Evolutionary conservation across 2,329 filamentous ascomycete genomes (phyloP).

Genomic region (Ophiosphaerella korrae): DNA sequence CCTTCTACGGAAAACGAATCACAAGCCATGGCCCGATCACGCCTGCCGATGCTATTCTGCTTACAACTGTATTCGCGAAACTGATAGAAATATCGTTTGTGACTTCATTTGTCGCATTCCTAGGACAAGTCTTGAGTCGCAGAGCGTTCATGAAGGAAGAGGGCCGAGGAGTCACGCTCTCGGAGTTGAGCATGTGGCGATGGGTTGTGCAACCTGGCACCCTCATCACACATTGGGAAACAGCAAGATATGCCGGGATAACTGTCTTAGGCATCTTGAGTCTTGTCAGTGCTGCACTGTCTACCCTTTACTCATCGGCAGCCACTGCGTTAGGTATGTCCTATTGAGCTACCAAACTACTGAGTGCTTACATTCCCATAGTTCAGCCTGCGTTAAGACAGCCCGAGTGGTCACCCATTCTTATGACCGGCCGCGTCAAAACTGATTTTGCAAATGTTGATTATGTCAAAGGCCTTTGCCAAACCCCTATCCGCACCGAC

Average conservation of each 20-base stretch:
- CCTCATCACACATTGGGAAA: slow-evolving; percentile 71
- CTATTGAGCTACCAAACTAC: too few species aligned
- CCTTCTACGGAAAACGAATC: slow-evolving; percentile 65
- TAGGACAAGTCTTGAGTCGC: slow-evolving; percentile 76
- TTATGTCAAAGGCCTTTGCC: slow-evolving; percentile 63
- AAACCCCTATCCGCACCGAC: slow-evolving; percentile 64
- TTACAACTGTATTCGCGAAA: slow-evolving; percentile 75
- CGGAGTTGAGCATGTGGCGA: slow-evolving; percentile 77
- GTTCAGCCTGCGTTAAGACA: slow-evolving; percentile 73
- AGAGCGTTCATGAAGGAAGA: slow-evolving; percentile 64
- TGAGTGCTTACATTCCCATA: slow-evolving; percentile 1
- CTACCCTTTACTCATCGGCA: slow-evolving; percentile 77
- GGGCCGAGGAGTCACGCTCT: slow-evolving; percentile 70
- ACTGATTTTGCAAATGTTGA: slow-evolving; percentile 67
- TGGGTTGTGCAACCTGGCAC: slow-evolving; percentile 71
- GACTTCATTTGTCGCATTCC: slow-evolving; percentile 74
- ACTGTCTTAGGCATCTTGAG: slow-evolving; percentile 69
- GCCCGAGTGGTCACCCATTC: slow-evolving; percentile 55
- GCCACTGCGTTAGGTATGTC: slow-evolving; percentile 64
- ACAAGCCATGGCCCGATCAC: slow-evolving; percentile 58
- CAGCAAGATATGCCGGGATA: slow-evolving; percentile 65
- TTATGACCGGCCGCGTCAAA: slow-evolving; percentile 62
- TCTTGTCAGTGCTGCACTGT: slow-evolving; percentile 67
- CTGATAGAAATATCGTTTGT: slow-evolving; percentile 79
- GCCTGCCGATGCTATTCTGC: slow-evolving; percentile 67